Base-by-base conservation (phyloP, 805 yeast genomes). In the Candida pini region DNA sequence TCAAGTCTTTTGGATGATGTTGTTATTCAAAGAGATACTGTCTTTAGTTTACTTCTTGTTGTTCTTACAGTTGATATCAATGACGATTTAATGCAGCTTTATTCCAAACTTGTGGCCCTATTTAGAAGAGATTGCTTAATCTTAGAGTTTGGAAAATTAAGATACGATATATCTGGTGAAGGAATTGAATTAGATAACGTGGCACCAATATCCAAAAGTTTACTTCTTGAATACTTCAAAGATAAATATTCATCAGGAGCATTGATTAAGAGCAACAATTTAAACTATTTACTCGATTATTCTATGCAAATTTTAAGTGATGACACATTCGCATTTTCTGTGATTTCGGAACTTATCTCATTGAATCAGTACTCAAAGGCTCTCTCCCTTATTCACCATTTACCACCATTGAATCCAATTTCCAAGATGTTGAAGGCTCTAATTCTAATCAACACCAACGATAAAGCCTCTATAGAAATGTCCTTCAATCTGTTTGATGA, bases 1-100 rank as follows among this genome's bases (percentile, higher is more conserved):
- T 37, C 51, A 6, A 38, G 47, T 9, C 31, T 60, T 18, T 38
- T 46, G 29, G 29, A 34, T 2, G 48, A 51, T 16, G 18, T 49
- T 5, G 13, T 38, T 6, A 18, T 47, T 14, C 48, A 50, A 14
- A 40, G 42, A 18, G 45, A 44, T 6, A 27, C 58, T 13, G 30
- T 55, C 2, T 27, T 51, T 24, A 57, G 56, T 4, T 36, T 62
- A 9, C 30, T 51, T 8, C 30, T 59, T 21, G 49, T 62, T 13
- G 34, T 59, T 17, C 26, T 56, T 18, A 57, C 60, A 2, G 54
- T 61, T 13, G 66, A 61, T 38, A 47, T 50, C 15, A 57, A 54
- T 26, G 51, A 50, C 5, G 42, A 49, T 17, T 48, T 57, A 31
- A 40, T 45, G 12, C 28, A 28, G 2, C 28, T 57, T 4, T 60